phyloP scores from a whole-genome alignment of 805 yeast genomes.

The Torulaspora quercuum region DNA sequence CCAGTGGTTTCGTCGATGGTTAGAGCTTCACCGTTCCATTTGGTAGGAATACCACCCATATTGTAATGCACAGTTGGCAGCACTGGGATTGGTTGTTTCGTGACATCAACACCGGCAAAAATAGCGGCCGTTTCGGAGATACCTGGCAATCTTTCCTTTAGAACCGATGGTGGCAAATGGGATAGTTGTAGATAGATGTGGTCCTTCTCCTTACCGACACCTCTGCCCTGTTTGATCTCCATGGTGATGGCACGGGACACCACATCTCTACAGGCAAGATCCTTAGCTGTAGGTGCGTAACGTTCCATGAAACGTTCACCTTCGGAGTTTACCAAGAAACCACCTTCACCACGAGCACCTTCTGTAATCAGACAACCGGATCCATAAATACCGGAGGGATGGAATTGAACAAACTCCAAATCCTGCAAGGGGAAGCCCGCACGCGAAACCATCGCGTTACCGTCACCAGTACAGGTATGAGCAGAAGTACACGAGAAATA shows the following conservation, averaged over 20 bases:
- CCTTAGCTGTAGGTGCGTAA: slow-evolving; percentile 98
- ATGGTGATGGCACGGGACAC: slow-evolving; percentile 97
- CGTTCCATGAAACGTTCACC: slow-evolving; percentile 99
- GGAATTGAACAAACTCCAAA: slow-evolving; percentile 97
- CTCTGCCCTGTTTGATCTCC: slow-evolving; percentile 98
- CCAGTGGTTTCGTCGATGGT: slow-evolving; percentile 77
- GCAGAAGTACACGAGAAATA: slow-evolving; percentile 99
- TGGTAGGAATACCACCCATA: slow-evolving; percentile 99
- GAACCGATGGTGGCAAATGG: slow-evolving; percentile 87
- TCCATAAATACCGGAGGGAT: slow-evolving; percentile 98
- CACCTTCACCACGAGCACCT: slow-evolving; percentile 99
- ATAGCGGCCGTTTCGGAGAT: slow-evolving; percentile 97
- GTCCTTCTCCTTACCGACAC: slow-evolving; percentile 95
- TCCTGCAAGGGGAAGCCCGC: slow-evolving; percentile 98
- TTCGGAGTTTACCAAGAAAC: slow-evolving; percentile 89
- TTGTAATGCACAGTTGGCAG: slow-evolving; percentile 98
- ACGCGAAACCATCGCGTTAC: slow-evolving; percentile 96
- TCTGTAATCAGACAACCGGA: slow-evolving; percentile 98
- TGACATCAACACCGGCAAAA: slow-evolving; percentile 98
- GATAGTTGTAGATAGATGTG: slow-evolving; percentile 93
- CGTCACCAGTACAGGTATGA: slow-evolving; percentile 99
- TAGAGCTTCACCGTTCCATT: slow-evolving; percentile 92
- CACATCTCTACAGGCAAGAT: slow-evolving; percentile 96
- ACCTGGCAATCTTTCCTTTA: slow-evolving; percentile 97
- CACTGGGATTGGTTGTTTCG: slow-evolving; percentile 98